Evolutionary conservation across 2,329 filamentous ascomycete genomes (phyloP).

Genomic region (Kalmusia sp.): DNA sequence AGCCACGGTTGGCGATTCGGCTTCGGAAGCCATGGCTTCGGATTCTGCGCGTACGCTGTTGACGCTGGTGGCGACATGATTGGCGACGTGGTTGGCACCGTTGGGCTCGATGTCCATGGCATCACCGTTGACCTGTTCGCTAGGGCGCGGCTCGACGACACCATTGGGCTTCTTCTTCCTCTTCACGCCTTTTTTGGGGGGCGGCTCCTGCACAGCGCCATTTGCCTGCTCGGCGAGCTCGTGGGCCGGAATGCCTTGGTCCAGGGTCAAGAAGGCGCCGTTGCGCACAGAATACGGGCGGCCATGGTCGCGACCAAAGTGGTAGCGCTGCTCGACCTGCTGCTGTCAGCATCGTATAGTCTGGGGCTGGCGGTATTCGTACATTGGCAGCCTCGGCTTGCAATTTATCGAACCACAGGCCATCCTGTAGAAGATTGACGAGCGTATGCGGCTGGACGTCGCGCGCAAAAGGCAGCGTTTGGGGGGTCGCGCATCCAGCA

Average conservation of each 20-base stretch:
- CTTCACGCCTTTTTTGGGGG: conserved; percentile 38
- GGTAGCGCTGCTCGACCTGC: conserved; percentile 42
- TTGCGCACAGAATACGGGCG: conserved; percentile 47
- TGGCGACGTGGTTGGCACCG: conserved; percentile 31
- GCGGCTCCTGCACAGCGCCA: conserved; percentile 39
- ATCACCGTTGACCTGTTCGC: conserved; percentile 35
- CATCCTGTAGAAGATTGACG: conserved; percentile 69
- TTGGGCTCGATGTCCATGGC: conserved; percentile 55
- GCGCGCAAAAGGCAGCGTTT: conserved; percentile 66
- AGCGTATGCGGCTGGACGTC: conserved; percentile 66
- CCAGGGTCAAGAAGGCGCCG: conserved; percentile 43
- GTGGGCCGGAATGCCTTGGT: conserved; percentile 45
- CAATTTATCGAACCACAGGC: conserved; percentile 58
- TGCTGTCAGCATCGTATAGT: conserved; percentile 22
- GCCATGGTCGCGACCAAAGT: conserved; percentile 49
- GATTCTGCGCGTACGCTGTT: conserved; percentile 44
- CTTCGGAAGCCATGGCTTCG: conserved; percentile 44
- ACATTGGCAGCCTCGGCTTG: conserved; percentile 45
- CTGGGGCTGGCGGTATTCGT: conserved; percentile 18
- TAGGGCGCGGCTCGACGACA: background rate
- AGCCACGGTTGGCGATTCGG: conserved; percentile 45
- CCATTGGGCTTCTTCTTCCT: conserved; percentile 47
- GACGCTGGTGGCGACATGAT: background rate
- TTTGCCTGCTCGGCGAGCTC: conserved; percentile 41
- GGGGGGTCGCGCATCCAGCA: conserved; percentile 69